Conservation (phyloP, 257 asterid species). For the Fraxinus quadrangulata region DNA sequence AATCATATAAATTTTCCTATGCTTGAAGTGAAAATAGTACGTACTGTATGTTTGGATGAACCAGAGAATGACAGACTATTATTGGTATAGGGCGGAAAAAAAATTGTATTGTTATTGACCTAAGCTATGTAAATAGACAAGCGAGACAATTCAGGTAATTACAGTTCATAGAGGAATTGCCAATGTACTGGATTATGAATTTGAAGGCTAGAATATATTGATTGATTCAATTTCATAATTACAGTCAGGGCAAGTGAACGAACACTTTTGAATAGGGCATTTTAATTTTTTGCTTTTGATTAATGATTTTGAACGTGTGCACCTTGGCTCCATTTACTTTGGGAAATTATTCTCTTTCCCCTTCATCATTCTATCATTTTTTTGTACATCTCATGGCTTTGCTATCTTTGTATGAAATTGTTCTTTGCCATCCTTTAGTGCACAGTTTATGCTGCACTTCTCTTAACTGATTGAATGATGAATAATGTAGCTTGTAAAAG, state of each 20-base stretch:
- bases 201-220: background rate
- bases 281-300: slow-evolving; percentile 1
- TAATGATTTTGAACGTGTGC: background rate
- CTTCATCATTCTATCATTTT: slow-evolving; percentile 6
- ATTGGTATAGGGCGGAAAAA: background rate
- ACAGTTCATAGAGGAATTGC: background rate
- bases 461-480: background rate
- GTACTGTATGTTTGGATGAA: background rate
- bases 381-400: background rate
- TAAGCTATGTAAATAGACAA: background rate
- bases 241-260: background rate
- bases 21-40: background rate
- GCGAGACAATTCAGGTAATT: slow-evolving; percentile 17
- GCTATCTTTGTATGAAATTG: background rate
- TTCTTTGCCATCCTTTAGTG: background rate
- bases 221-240: slow-evolving; percentile 9
- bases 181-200: background rate
- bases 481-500: slow-evolving; percentile 1
- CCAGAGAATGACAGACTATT: background rate
- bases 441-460: background rate
- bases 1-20: background rate
- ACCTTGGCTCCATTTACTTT: background rate
- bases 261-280: background rate
- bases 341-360: background rate
- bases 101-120: slow-evolving; percentile 2